Evolutionary conservation across 2,329 filamentous ascomycete genomes (phyloP), one percentile per base, ranked within the genome.

Genomic region (Pseudogymnoascus sp.): DNA sequence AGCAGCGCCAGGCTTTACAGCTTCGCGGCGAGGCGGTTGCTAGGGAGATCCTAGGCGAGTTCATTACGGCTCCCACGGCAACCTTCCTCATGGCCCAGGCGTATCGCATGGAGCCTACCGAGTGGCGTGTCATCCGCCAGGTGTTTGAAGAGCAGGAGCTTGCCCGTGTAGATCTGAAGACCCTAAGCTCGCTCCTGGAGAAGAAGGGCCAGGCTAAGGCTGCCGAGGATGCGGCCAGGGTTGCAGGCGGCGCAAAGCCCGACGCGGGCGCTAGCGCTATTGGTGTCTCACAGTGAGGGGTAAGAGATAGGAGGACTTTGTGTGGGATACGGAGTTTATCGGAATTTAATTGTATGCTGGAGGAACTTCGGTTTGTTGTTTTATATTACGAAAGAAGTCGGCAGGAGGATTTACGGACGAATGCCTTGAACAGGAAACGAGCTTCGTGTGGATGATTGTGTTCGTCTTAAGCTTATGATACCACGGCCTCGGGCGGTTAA

Each of bases 81-180:
- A 80, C 84, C 24, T 89, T 91, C 68, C 77, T 93, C 4, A 78
- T 91, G 50, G 84, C 86, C 4, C 86, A 90, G 67, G 88, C 87
- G 0, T 84, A 82, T 19, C 82, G 83, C 60, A 90, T 89, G 79
- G 81, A 86, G 53, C 79, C 84, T n/a, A 78, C 83, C 14, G 90
- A 96, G 71, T 88, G 95, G 83, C 80, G 84, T 62, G 84, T 95
- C 28, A 84, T 97, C 66, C 81, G 83, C 61, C 81, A 83, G 22
- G 73, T 74, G 60, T 67, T 73, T 19, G 50, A 56, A 35, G 50
- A 56, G 41, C 41, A 46, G 10, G 50, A 56, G 28, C 28, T 14
- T 56, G 16, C 50, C 50, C 50, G 50, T 22, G 28, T 22, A 4
- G 50, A 56, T 35, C 50, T 56, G n/a, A 56, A 56, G 50, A 56